Base-by-base conservation (phyloP, 495 filamentous ascomycete species). In the Thermothielavioides terrestris region DNA sequence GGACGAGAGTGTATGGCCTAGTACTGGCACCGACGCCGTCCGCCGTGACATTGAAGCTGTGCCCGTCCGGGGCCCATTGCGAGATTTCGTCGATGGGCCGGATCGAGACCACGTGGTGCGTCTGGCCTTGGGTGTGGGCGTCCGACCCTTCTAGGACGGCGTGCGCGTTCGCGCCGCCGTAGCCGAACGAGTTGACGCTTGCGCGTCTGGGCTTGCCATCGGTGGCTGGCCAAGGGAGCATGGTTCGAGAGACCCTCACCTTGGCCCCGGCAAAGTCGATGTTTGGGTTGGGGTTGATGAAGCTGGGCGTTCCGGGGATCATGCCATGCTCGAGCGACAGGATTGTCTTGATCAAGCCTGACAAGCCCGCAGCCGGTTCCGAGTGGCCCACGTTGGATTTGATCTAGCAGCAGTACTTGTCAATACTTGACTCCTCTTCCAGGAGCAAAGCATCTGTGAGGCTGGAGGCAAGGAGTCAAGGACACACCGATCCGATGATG, bases 111-210 rank as follows among this genome's bases (percentile, higher is more conserved):
- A 31, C 28, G n/a, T 47, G 36, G 7, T 23, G 36, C 3, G 10
- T 18, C 4, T 7, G 14, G 18, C 18, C 35, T 18, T 44, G 20
- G 21, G 18, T 4, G 1, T 11, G 42, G 4, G 20, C 21, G 30
- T 36, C 10, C 15, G 48, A 26, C 14, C 49, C 26, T 23, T 80
- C 77, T 0, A 82, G 10, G 23, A 81, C 65, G 5, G 53, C 67
- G 45, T 83, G 78, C 3, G 70, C 72, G 49, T 81, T 81, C 10
- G 71, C 58, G 1, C 79, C 78, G 1, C 78, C 77, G 45, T 67
- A 77, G 0, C 79, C 78, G 41, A 77, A 82, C 4, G 66, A 74
- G 50, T 77, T 81, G 25, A 82, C 61, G 27, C 70, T 74, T 0
- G 67, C 70, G 15, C 78, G 68, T 6, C 38, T 53, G 27, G 34